Evolutionary conservation across 2,329 filamentous ascomycete species (phyloP).

Genomic region (Lecanicillium sp.): DNA sequence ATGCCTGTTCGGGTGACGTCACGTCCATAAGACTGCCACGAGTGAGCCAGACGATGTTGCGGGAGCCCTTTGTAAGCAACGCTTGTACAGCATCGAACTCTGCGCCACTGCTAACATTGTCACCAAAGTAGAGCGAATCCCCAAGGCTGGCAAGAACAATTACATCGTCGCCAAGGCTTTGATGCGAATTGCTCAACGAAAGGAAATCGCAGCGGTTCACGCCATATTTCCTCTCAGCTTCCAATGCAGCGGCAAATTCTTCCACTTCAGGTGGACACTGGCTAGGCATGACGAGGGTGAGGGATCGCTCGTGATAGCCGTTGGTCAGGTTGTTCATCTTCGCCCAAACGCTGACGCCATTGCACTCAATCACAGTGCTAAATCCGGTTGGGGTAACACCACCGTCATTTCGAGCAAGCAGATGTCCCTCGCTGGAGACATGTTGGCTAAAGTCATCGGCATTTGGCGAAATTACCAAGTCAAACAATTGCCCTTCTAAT

Average conservation of each 20-base stretch:
- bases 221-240: constrained; percentile 8
- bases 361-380: too few relatives aligned
- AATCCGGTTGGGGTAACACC: too few relatives aligned
- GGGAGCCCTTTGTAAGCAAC: constrained; percentile 9
- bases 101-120: constrained; percentile 12
- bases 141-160: constrained; percentile 14
- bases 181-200: constrained; percentile 1
- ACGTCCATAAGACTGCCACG: not conserved
- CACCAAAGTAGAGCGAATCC: constrained; percentile 11
- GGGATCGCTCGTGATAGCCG: too few relatives aligned
- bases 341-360: too few relatives aligned
- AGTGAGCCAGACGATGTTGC: not conserved
- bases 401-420: too few relatives aligned
- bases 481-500: not conserved
- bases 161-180: constrained; percentile 9
- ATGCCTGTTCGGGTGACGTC: not conserved
- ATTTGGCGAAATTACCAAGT: not conserved
- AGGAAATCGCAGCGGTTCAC: constrained; percentile 9
- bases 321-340: too few relatives aligned
- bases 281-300: constrained; percentile 10
- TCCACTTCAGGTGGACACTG: not conserved
- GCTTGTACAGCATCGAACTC: constrained; percentile 14
- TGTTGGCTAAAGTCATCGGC: not conserved
- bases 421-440: not conserved
- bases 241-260: constrained; percentile 6